A percentile compares a stretch with the other conserved stretches of the same genome.
phyloP scores from a whole-genome alignment of 2,329 filamentous ascomycete genomes.

The Penicillium sp. region DNA sequence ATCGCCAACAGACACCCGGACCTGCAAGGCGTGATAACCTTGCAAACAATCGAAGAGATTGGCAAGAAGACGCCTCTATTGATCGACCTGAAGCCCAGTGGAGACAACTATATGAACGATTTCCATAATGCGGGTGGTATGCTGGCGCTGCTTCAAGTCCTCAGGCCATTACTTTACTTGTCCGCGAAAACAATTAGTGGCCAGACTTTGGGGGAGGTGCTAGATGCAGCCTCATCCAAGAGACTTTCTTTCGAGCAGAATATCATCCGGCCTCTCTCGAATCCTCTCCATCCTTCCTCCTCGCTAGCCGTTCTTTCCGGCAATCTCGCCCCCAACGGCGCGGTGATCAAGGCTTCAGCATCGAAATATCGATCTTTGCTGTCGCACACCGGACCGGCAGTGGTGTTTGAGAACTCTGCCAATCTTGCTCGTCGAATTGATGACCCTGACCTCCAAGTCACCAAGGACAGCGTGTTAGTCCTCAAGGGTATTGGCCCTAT shows the following conservation, averaged over 20 bases:
- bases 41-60: conserved; percentile 52
- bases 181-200: conserved; percentile 51
- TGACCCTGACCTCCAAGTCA: conserved; percentile 47
- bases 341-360: conserved; percentile 54
- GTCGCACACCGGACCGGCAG: conserved; percentile 47
- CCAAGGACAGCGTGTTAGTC: conserved; percentile 49
- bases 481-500: conserved; percentile 54
- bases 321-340: conserved; percentile 53
- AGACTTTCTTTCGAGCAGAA: conserved; percentile 44
- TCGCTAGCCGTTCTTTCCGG: conserved; percentile 51
- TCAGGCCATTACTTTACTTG: conserved; percentile 51
- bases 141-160: conserved; percentile 50
- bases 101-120: conserved; percentile 58
- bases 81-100: conserved; percentile 56
- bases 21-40: conserved; percentile 48
- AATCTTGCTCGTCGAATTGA: conserved; percentile 53
- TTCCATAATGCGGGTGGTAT: conserved; percentile 58
- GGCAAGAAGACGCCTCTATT: conserved; percentile 51
- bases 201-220: conserved; percentile 50
- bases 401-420: conserved; percentile 52
- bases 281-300: conserved; percentile 50
- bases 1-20: conserved; percentile 56
- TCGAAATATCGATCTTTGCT: conserved; percentile 52
- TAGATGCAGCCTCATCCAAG: conserved; percentile 48
- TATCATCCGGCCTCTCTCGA: conserved; percentile 48